Base-by-base conservation (phyloP, 1,284 basidiomycete genomes). In the Malassezia dermatis region DNA sequence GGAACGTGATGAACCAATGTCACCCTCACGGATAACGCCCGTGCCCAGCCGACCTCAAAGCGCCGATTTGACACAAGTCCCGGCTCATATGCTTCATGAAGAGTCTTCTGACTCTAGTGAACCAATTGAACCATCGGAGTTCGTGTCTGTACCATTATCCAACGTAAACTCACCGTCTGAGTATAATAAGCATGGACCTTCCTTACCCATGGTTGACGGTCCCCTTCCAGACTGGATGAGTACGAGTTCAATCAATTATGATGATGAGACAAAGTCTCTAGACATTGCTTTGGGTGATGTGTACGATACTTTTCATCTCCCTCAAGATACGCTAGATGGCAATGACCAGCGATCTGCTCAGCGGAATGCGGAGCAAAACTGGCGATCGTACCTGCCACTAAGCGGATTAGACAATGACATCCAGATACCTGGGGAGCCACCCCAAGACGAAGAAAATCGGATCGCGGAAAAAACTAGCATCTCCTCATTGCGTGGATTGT, bases 301-400 rank as follows among this genome's bases (percentile, higher is more conserved):
- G 7, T 56, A 50, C 24, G 48, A 56, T 45, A 41, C 53, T 2
- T 56, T 27, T 19, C 40, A 50, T 15, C 39, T 55, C 17, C 28
- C 41, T 23, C 17, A 19, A 10, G 23, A 39, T 5, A 19, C 12
- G 2, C 15, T 51, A 7, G 51, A 52, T 4, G 23, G n/a, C 8
- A 28, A 11, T 28, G 15, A 10, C 12, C 31, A 21, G 8, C 34
- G 17, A 13, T 34, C 39, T 15, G 8, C 15, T 19, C n/a, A 19
- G 11, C 24, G 8, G 8, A 26, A 8, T n/a, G 11, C 17, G 1
- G 23, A 27, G 6, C 28, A 31, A n/a, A n/a, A 39, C 19, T 55
- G 53, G 53, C 28, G 47, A 10, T 27, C 31, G 12, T 55, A 55
- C 40, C 24, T 55, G 21, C 53, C 53, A 2, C 32, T 48, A 7